Percentiles rank a stretch among this genome's conserved stretches.
Conservation (phyloP, 2,329 filamentous ascomycete species). For the Dactylellina haptotyla region DNA sequence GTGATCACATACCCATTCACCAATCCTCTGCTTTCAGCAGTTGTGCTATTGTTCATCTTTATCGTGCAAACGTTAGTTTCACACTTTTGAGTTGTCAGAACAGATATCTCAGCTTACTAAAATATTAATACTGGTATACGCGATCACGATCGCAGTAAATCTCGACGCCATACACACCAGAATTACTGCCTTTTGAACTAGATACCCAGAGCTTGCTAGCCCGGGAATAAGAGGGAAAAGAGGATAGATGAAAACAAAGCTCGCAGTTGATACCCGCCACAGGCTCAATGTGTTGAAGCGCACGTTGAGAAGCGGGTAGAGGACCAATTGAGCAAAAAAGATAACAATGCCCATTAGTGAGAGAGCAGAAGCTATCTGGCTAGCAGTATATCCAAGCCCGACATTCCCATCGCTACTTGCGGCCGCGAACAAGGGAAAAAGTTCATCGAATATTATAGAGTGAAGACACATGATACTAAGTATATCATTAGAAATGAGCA, state of each 20-base stretch:
- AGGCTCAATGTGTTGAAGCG: conserved; percentile 9
- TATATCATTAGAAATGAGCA: background rate
- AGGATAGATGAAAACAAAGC: conserved; percentile 15
- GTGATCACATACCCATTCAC: conserved; percentile 14
- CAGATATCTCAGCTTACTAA: background rate
- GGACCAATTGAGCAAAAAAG: conserved; percentile 12
- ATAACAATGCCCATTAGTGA: conserved; percentile 23
- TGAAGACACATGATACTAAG: conserved; percentile 27
- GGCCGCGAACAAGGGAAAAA: conserved; percentile 26
- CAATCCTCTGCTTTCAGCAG: conserved; percentile 11
- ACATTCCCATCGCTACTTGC: conserved; percentile 5
- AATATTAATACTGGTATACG: conserved; percentile 33
- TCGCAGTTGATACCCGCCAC: conserved; percentile 9
- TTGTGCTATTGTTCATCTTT: conserved; percentile 32
- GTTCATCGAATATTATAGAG: conserved; percentile 32
- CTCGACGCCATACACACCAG: conserved; percentile 24
- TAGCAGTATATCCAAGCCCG: conserved; percentile 24
- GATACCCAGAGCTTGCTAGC: background rate
- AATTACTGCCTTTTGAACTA: conserved; percentile 13
- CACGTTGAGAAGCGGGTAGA: conserved; percentile 23
- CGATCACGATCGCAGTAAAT: conserved; percentile 15
- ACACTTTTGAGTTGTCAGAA: background rate
- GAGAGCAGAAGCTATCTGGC: conserved; percentile 27
- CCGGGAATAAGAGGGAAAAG: conserved; percentile 25
- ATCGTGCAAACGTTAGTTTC: background rate